phyloP scores from a whole-genome alignment of 2,329 filamentous ascomycete genomes.

The Fusarium siculi region DNA sequence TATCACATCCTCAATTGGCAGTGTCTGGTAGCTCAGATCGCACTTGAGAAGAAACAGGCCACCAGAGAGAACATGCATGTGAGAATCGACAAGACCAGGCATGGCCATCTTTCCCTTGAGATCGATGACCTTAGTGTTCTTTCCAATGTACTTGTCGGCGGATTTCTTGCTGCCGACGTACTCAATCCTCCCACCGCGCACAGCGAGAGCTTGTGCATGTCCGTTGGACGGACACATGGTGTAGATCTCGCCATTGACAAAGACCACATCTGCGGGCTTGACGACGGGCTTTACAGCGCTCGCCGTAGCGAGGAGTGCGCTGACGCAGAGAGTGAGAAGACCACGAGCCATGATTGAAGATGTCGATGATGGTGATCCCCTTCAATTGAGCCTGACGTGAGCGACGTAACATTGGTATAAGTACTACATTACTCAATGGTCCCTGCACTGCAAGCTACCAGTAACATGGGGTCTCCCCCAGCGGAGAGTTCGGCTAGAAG shows the following conservation, averaged over 20 bases:
- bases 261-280: constrained; percentile 37
- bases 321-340: constrained; percentile 21
- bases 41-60: constrained; percentile 42
- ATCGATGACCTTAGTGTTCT: constrained; percentile 39
- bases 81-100: constrained; percentile 44
- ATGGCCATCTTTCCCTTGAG: constrained; percentile 46
- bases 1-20: constrained; percentile 25
- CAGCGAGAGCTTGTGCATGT: constrained; percentile 33
- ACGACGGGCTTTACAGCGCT: background rate
- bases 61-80: constrained; percentile 43
- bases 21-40: constrained; percentile 43
- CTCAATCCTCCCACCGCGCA: constrained; percentile 36
- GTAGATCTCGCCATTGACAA: constrained; percentile 45
- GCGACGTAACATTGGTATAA: background rate
- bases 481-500: background rate
- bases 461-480: background rate
- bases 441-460: background rate
- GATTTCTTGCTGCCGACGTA: constrained; percentile 34
- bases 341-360: constrained; percentile 27
- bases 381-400: background rate
- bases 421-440: background rate
- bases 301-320: constrained; percentile 25
- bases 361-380: background rate
- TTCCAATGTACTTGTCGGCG: constrained; percentile 37
- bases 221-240: constrained; percentile 31